Evolutionary conservation across 306 rosid genomes (phyloP).

Genomic region (Datisca glomerata): DNA sequence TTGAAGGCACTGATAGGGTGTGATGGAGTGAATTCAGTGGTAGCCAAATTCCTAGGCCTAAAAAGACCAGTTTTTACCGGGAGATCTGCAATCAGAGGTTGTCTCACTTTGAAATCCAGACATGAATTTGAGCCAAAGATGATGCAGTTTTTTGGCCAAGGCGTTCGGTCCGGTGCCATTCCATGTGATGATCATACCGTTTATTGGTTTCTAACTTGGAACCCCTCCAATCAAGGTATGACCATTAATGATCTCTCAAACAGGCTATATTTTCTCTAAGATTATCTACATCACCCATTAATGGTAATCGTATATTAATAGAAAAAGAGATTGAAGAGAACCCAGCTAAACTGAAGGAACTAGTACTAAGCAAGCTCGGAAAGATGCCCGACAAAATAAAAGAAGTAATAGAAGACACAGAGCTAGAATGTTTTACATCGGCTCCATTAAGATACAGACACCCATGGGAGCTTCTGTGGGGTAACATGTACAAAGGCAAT

Average conservation of each 20-base stretch:
- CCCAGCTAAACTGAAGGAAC: conserved; percentile 30
- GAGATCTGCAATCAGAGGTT: conserved; percentile 52
- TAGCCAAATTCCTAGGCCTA: conserved; percentile 62
- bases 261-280: too few species aligned
- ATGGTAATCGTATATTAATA: too few species aligned
- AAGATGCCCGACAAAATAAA: conserved; percentile 25
- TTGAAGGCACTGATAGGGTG: conserved; percentile 57
- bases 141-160: conserved; percentile 40
- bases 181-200: conserved; percentile 33
- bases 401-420: conserved; percentile 28
- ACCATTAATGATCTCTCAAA: too few species aligned
- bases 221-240: conserved; percentile 43
- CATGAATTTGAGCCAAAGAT: conserved; percentile 29
- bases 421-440: conserved; percentile 13
- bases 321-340: conserved; percentile 29
- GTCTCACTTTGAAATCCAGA: conserved; percentile 4
- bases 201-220: conserved; percentile 58
- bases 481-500: conserved; percentile 46
- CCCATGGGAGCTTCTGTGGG: conserved; percentile 55
- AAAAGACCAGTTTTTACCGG: conserved; percentile 28
- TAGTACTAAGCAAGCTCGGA: conserved; percentile 38
- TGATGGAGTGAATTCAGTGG: conserved; percentile 81
- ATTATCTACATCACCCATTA: too few species aligned
- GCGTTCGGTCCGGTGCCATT: conserved; percentile 34
- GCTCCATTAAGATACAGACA: conserved; percentile 41